These are phyloP conservation scores for Collybia sordida DNA, from an alignment of 768 basidiomycete genomes.

Conservation along the genomic window DNA sequence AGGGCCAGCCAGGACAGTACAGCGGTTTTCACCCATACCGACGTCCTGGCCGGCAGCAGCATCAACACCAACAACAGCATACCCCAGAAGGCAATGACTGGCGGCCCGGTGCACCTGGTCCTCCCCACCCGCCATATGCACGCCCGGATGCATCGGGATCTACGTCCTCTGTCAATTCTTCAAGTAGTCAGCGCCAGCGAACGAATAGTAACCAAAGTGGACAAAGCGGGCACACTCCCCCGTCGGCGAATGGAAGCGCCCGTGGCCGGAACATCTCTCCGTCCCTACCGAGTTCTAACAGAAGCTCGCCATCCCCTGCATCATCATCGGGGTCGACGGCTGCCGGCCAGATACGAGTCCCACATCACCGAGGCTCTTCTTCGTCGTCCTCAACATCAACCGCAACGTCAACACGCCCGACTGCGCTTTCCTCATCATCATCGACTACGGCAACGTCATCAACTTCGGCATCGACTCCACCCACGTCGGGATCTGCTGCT, in stretches of 20 bases:
- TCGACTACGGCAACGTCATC: conserved; percentile 33
- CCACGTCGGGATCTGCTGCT: conserved; percentile 27
- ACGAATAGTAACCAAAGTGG: conserved; percentile 73
- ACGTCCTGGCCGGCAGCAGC: conserved; percentile 56
- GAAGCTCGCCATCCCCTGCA: conserved; percentile 27
- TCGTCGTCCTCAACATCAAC: conserved; percentile 51
- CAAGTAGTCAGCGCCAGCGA: conserved; percentile 57
- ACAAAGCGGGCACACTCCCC: conserved; percentile 38
- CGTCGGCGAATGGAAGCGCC: conserved; percentile 31
- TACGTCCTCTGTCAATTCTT: conserved; percentile 75
- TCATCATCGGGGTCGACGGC: conserved; percentile 25
- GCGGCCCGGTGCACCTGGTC: conserved; percentile 37
- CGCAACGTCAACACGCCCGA: conserved; percentile 33
- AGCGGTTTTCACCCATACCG: conserved; percentile 83
- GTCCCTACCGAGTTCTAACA: conserved; percentile 23
- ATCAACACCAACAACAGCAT: conserved; percentile 32
- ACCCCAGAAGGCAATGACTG: conserved; percentile 43
- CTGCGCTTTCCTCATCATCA: conserved; percentile 27
- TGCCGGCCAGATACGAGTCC: conserved; percentile 29
- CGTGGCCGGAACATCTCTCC: conserved; percentile 37
- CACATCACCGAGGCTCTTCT: conserved; percentile 31
- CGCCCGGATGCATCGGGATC: conserved; percentile 80
- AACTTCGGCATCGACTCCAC: conserved; percentile 29
- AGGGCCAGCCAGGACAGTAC: conserved; percentile 35
- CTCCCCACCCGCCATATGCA: conserved; percentile 76